These are phyloP conservation scores for Mycena galopus DNA, from an alignment of 768 basidiomycete genomes.

Conservation along the genomic window DNA sequence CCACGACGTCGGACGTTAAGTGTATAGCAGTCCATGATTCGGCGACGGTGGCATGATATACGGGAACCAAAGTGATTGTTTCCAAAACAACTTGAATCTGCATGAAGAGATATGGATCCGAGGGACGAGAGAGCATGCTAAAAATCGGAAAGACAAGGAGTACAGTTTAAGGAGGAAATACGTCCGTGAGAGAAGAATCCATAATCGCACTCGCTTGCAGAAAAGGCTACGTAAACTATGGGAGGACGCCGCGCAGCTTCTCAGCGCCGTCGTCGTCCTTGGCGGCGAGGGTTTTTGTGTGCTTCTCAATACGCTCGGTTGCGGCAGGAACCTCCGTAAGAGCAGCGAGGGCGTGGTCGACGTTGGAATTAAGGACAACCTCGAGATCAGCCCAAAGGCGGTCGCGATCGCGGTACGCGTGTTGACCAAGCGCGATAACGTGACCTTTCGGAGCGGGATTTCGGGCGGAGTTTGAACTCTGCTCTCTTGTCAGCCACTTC, in stretches of 20 bases:
- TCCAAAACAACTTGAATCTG: no score
- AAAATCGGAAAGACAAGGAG: not conserved
- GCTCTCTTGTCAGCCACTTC: not conserved
- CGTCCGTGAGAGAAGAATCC: not conserved
- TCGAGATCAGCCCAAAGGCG: conserved; percentile 65
- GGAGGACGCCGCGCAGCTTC: conserved; percentile 34
- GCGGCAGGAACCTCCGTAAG: conserved; percentile 62
- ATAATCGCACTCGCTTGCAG: no score
- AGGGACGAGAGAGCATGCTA: not conserved
- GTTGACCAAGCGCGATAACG: no score
- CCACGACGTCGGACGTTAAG: no score
- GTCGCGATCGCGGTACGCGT: conserved; percentile 62
- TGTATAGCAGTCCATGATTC: no score
- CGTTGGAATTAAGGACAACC: conserved; percentile 53
- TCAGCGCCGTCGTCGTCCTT: conserved; percentile 46
- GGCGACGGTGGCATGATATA: no score
- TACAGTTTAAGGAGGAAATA: not conserved
- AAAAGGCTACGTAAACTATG: conserved; percentile 26
- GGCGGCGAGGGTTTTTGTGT: conserved; percentile 55
- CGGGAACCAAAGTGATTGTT: no score
- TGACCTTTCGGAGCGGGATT: no score
- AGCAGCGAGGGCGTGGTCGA: conserved; percentile 55
- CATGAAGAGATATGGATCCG: no score
- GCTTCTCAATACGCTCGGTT: conserved; percentile 72
- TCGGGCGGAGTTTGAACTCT: no score